A percentile compares a stretch with the other conserved stretches of the same genome.
phyloP scores from a whole-genome alignment of 148 eudicot genomes.

The Fagopyrum homotropicum region DNA sequence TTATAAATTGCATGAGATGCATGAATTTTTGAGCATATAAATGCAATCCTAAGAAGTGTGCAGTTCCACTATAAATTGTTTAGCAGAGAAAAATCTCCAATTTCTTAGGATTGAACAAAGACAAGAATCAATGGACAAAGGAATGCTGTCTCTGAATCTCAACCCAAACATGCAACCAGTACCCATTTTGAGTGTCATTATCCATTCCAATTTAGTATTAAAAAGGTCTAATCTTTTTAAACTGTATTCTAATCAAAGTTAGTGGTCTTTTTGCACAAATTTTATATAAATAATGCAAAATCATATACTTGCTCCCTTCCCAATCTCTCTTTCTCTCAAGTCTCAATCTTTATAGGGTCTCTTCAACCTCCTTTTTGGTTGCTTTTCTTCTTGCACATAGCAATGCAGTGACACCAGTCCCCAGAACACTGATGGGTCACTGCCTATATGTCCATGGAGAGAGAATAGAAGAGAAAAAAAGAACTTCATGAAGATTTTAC shows the following conservation, averaged over 20 bases:
- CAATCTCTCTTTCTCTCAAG: conserved; percentile 7
- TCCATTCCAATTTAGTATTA: not conserved
- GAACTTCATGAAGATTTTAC: not conserved
- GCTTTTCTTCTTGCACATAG: conserved; percentile 17
- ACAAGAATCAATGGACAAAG: not conserved
- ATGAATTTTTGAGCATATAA: not conserved
- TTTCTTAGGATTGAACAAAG: conserved; percentile 1
- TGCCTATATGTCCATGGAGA: conserved; percentile 20
- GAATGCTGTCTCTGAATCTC: not conserved
- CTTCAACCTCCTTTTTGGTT: conserved; percentile 20
- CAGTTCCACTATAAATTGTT: not conserved
- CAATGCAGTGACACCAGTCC: conserved; percentile 18
- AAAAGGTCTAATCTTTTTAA: not conserved
- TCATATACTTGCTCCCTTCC: not conserved
- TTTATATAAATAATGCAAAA: not conserved
- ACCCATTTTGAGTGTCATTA: not conserved
- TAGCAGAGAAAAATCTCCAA: not conserved
- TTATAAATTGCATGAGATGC: not conserved
- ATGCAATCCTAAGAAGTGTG: not conserved
- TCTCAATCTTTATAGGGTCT: conserved; percentile 10
- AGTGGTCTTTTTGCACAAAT: not conserved
- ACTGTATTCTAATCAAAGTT: not conserved
- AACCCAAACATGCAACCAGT: conserved; percentile 6
- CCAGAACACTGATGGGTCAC: conserved; percentile 47
- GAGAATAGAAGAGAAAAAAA: conserved; percentile 1